Conservation (phyloP, 768 basidiomycete genomes). For the Strobilomyces confusus region DNA sequence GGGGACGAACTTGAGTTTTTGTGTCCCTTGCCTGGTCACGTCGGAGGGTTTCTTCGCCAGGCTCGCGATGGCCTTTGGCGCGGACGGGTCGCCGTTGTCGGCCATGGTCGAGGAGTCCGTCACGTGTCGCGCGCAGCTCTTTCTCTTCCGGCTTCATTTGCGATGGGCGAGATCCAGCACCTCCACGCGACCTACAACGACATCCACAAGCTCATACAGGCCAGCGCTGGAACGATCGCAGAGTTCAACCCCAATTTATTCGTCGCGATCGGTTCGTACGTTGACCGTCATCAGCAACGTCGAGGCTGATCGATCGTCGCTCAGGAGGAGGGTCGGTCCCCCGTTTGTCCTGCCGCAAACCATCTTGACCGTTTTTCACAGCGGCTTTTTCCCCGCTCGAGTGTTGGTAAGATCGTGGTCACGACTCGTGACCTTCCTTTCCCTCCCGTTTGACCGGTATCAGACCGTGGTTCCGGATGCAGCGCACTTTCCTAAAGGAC, state of each 20-base stretch:
- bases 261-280: slow-evolving; percentile 68
- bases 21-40: slow-evolving; percentile 68
- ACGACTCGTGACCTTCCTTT: neutral
- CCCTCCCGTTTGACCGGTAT: neutral
- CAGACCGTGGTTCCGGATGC: neutral
- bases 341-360: slow-evolving; percentile 11
- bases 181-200: slow-evolving; percentile 84
- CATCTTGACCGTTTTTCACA: slow-evolving; percentile 29
- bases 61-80: slow-evolving; percentile 68
- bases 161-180: slow-evolving; percentile 50
- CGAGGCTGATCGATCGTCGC: slow-evolving; percentile 1
- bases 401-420: slow-evolving; percentile 55
- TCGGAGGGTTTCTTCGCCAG: slow-evolving; percentile 68
- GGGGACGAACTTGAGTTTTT: slow-evolving; percentile 78
- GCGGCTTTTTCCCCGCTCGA: slow-evolving; percentile 95
- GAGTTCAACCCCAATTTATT: slow-evolving; percentile 85
- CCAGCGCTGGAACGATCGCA: slow-evolving; percentile 62
- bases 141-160: neutral
- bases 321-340: slow-evolving; percentile 76
- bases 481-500: slow-evolving; percentile 85
- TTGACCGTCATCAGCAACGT: neutral
- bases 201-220: slow-evolving; percentile 83
- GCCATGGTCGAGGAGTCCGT: slow-evolving; percentile 15
- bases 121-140: slow-evolving; percentile 13
- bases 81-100: slow-evolving; percentile 7